A percentile compares a stretch with the other conserved stretches of the same genome.
These are phyloP conservation scores for Petrea volubilis DNA, from an alignment of 257 asterid species.

Conservation along the genomic window DNA sequence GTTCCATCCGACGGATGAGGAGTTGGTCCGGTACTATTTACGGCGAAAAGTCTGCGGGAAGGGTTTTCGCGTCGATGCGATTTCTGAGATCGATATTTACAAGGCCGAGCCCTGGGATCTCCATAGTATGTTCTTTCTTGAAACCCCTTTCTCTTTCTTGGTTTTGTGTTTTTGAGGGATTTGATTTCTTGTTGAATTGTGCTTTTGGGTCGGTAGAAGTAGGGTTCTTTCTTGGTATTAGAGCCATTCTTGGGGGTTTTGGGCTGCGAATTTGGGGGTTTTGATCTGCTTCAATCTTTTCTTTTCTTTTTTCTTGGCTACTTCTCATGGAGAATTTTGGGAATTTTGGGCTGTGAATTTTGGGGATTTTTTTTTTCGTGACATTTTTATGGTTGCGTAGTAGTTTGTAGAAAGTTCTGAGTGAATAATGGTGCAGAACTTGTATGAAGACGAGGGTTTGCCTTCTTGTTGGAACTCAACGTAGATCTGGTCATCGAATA, in stretches of 20 bases:
- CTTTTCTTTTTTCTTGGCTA: not conserved
- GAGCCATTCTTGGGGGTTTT: not conserved
- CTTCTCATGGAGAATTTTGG: not conserved
- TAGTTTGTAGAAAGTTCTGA: not conserved
- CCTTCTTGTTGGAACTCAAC: not conserved
- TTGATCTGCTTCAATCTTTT: not conserved
- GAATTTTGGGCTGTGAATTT: not conserved
- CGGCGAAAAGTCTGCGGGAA: constrained; percentile 71
- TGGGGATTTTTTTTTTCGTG: not conserved
- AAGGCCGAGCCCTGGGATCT: constrained; percentile 98
- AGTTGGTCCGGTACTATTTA: constrained; percentile 78
- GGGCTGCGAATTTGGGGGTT: not conserved
- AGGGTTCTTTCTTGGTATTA: not conserved
- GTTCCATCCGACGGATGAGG: constrained; percentile 98
- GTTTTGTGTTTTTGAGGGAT: not conserved
- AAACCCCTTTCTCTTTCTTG: not conserved
- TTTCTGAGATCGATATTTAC: constrained; percentile 87
- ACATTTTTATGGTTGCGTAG: not conserved
- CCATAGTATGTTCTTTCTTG: constrained; percentile 52
- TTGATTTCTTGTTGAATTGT: not conserved
- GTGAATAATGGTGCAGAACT: not conserved
- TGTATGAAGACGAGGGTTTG: not conserved
- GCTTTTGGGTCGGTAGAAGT: not conserved
- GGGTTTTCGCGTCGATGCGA: constrained; percentile 67
- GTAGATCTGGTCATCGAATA: constrained; percentile 9